phyloP scores from a whole-genome alignment of 2,329 filamentous ascomycete genomes.

The Fusarium sarcochroum region DNA sequence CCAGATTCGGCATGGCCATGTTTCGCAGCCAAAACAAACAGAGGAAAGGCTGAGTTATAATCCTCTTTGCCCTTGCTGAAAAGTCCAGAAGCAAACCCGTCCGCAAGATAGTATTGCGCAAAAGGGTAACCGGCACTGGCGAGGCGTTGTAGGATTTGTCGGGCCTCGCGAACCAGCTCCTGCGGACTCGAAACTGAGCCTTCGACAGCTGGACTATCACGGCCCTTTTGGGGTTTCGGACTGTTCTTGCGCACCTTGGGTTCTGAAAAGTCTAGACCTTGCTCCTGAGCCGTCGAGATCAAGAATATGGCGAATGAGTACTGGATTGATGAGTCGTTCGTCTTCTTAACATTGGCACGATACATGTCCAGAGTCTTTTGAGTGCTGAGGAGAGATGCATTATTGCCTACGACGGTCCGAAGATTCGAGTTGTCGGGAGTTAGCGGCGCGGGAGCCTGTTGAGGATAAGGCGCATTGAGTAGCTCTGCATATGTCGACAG shows the following conservation, averaged over 20 bases:
- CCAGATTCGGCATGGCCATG: conserved; percentile 97
- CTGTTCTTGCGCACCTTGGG: conserved; percentile 61
- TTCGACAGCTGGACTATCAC: conserved; percentile 63
- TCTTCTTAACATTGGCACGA: conserved; percentile 96
- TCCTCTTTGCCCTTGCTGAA: conserved; percentile 97
- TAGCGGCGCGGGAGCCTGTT: conserved; percentile 77
- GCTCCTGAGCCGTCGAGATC: conserved; percentile 88
- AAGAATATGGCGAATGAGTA: conserved; percentile 98
- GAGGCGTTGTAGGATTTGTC: conserved; percentile 87
- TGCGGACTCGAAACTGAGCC: conserved; percentile 67
- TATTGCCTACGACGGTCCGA: conserved; percentile 84
- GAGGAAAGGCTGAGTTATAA: conserved; percentile 89
- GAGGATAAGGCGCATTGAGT: conserved; percentile 81
- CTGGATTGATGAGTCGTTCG: conserved; percentile 88
- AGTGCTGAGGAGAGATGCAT: conserved; percentile 90
- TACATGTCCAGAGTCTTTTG: conserved; percentile 99
- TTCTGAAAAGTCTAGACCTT: conserved; percentile 70
- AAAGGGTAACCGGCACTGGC: conserved; percentile 93
- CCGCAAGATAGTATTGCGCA: conserved; percentile 96
- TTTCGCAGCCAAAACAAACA: conserved; percentile 94
- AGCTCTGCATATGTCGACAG: conserved; percentile 71
- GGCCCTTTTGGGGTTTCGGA: conserved; percentile 62
- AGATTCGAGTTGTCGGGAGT: conserved; percentile 85
- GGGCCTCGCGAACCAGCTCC: conserved; percentile 87
- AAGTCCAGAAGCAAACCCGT: conserved; percentile 92